Evolutionary conservation across 495 filamentous ascomycete species (phyloP).

Genomic region (Clohesyomyces aquaticus): DNA sequence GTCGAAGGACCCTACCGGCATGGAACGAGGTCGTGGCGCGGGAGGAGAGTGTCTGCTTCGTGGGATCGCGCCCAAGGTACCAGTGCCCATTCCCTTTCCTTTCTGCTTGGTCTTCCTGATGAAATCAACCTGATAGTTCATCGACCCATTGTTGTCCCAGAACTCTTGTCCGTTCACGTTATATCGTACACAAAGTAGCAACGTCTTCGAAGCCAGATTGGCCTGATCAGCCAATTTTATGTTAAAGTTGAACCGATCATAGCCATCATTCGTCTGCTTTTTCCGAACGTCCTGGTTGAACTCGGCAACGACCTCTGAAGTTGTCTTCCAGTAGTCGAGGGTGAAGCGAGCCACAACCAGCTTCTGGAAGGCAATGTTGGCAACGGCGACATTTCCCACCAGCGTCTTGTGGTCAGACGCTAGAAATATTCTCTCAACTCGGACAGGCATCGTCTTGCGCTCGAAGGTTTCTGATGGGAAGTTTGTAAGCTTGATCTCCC

Average conservation of each 20-base stretch:
- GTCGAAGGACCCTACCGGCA: slow-evolving; percentile 64
- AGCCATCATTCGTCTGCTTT: slow-evolving; percentile 66
- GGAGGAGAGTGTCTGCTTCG: slow-evolving; percentile 69
- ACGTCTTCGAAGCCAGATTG: slow-evolving; percentile 84
- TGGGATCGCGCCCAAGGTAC: slow-evolving; percentile 66
- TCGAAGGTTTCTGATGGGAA: slow-evolving; percentile 72
- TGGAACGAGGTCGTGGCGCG: slow-evolving; percentile 60
- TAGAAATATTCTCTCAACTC: slow-evolving; percentile 81
- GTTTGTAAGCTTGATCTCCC: slow-evolving; percentile 83
- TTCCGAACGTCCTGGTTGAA: slow-evolving; percentile 78
- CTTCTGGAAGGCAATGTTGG: slow-evolving; percentile 91
- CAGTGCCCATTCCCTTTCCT: slow-evolving; percentile 56
- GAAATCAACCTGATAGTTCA: slow-evolving; percentile 94
- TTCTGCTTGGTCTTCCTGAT: slow-evolving; percentile 70
- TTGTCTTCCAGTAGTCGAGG: slow-evolving; percentile 96
- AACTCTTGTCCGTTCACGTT: slow-evolving; percentile 80
- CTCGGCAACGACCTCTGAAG: slow-evolving; percentile 89
- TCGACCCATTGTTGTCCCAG: slow-evolving; percentile 89
- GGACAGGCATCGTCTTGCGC: slow-evolving; percentile 66
- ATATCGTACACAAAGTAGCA: slow-evolving; percentile 92
- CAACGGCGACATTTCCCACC: slow-evolving; percentile 78
- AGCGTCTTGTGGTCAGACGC: slow-evolving; percentile 84
- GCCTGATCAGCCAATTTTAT: slow-evolving; percentile 91
- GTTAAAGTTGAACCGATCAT: slow-evolving; percentile 88
- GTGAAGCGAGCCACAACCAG: slow-evolving; percentile 87